Conservation (phyloP, 495 filamentous ascomycete genomes). For the Hypoxylon lienhwacheense region DNA sequence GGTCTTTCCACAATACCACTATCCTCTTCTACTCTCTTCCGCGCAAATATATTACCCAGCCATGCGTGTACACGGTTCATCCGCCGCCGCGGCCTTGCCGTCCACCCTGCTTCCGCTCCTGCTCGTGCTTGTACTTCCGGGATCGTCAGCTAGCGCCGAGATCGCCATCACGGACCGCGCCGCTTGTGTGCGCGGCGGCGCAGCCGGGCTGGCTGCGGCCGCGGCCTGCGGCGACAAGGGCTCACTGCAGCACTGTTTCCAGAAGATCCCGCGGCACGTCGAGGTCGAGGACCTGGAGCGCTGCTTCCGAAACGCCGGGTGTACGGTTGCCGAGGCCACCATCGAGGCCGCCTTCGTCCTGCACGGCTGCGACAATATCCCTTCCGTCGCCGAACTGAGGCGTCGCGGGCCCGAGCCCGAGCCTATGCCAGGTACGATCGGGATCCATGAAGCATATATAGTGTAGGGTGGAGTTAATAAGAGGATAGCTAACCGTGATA, state of each 20-base stretch:
- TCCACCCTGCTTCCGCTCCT: slow-evolving; percentile 23
- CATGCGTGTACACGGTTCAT: slow-evolving; percentile 15
- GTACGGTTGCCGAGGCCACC: slow-evolving; percentile 41
- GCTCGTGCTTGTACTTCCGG: slow-evolving; percentile 9
- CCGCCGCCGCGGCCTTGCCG: slow-evolving; percentile 13
- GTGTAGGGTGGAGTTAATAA: too few species aligned
- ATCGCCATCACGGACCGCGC: slow-evolving; percentile 20
- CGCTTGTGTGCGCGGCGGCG: slow-evolving; percentile 40
- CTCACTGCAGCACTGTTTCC: slow-evolving; percentile 43
- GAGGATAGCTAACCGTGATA: too few species aligned
- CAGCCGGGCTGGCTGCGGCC: slow-evolving; percentile 35
- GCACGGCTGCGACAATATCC: slow-evolving; percentile 33
- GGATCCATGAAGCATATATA: too few species aligned
- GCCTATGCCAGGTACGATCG: slow-evolving; percentile 19
- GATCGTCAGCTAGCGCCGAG: slow-evolving; percentile 7
- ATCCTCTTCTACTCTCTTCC: not conserved
- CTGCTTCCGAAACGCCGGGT: slow-evolving; percentile 47
- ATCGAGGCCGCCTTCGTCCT: slow-evolving; percentile 42
- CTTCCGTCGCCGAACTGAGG: slow-evolving; percentile 36
- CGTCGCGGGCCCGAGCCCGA: slow-evolving; percentile 29
- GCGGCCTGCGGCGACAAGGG: slow-evolving; percentile 45
- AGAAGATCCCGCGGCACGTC: slow-evolving; percentile 15
- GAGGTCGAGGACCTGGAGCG: slow-evolving; percentile 36
- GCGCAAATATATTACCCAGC: not conserved
- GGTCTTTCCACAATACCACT: not conserved